phyloP scores from a whole-genome alignment of 768 basidiomycete species.

The Royoungia palumana region DNA sequence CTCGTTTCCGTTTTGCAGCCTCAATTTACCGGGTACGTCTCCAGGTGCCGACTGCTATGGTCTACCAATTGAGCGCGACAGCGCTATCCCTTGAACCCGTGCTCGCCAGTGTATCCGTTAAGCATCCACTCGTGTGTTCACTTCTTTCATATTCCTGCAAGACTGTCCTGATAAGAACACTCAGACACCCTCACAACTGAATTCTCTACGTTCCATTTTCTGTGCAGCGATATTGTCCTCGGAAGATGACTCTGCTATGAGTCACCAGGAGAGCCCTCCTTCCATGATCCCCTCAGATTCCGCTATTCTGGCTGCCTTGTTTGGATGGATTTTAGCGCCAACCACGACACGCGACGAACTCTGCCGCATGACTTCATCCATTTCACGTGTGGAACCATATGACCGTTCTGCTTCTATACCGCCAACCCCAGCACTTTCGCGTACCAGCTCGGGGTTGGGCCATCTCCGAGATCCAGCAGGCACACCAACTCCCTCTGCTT shows the following conservation, averaged over 20 bases:
- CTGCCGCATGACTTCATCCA: conserved; percentile 18
- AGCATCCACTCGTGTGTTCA: conserved; percentile 67
- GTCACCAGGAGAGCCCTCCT: conserved; percentile 8
- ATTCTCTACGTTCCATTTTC: conserved; percentile 48
- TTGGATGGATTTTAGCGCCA: conserved; percentile 46
- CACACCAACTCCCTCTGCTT: conserved; percentile 23
- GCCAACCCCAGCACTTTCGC: conserved; percentile 31
- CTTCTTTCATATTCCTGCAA: background rate
- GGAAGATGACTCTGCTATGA: conserved; percentile 22
- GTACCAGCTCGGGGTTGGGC: conserved; percentile 31
- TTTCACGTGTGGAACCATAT: conserved; percentile 25
- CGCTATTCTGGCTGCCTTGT: conserved; percentile 42
- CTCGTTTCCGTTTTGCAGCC: conserved; percentile 31
- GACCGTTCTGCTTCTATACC: conserved; percentile 28
- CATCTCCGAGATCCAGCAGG: conserved; percentile 15
- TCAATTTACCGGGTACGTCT: conserved; percentile 76
- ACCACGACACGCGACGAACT: conserved; percentile 17
- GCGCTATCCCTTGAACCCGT: conserved; percentile 53
- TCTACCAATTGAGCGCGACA: conserved; percentile 54
- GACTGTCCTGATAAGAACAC: conserved; percentile 8
- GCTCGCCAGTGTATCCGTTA: conserved; percentile 53
- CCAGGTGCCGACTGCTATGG: conserved; percentile 59
- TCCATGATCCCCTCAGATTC: conserved; percentile 33
- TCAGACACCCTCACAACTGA: conserved; percentile 58
- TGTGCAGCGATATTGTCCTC: conserved; percentile 30